A percentile compares a stretch with the other conserved stretches of the same genome.
Evolutionary conservation across 257 asterid genomes (phyloP).

Genomic region (Misopates orontium): DNA sequence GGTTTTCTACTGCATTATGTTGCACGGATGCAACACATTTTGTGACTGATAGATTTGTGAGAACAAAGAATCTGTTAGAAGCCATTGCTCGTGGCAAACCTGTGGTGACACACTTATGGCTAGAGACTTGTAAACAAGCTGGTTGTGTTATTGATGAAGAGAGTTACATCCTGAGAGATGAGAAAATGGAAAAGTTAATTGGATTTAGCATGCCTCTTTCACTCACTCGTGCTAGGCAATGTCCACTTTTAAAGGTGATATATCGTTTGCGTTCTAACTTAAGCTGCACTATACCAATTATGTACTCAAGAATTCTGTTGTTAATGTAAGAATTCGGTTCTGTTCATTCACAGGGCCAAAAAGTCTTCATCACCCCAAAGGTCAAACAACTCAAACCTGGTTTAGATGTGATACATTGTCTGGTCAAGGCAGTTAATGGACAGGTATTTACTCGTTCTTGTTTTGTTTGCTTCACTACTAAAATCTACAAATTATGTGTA

Average conservation of each 20-base stretch:
- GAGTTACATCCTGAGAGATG: slow-evolving; percentile 69
- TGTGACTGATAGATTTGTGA: slow-evolving; percentile 61
- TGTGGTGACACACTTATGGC: slow-evolving; percentile 79
- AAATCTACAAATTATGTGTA: not conserved
- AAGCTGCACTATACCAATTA: slow-evolving; percentile 21
- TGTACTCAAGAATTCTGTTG: slow-evolving; percentile 4
- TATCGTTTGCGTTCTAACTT: slow-evolving; percentile 9
- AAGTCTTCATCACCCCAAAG: slow-evolving; percentile 60
- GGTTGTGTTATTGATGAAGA: slow-evolving; percentile 57
- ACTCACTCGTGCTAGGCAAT: slow-evolving; percentile 55
- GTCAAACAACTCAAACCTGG: slow-evolving; percentile 46
- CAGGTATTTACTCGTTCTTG: slow-evolving; percentile 45
- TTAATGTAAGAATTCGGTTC: slow-evolving; percentile 21
- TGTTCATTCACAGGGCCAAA: slow-evolving; percentile 50
- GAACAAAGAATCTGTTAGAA: slow-evolving; percentile 81
- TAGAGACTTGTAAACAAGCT: slow-evolving; percentile 71
- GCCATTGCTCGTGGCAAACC: slow-evolving; percentile 74
- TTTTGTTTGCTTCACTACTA: slow-evolving; percentile 18
- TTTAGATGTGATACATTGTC: slow-evolving; percentile 47
- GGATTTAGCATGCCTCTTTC: slow-evolving; percentile 68
- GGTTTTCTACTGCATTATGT: slow-evolving; percentile 53
- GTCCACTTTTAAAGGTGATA: slow-evolving; percentile 68
- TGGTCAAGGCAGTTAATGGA: slow-evolving; percentile 69
- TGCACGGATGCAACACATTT: slow-evolving; percentile 79
- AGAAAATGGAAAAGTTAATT: slow-evolving; percentile 71